Conservation (phyloP, 2,329 filamentous ascomycete species). For the Scedosporium dehoogii region DNA sequence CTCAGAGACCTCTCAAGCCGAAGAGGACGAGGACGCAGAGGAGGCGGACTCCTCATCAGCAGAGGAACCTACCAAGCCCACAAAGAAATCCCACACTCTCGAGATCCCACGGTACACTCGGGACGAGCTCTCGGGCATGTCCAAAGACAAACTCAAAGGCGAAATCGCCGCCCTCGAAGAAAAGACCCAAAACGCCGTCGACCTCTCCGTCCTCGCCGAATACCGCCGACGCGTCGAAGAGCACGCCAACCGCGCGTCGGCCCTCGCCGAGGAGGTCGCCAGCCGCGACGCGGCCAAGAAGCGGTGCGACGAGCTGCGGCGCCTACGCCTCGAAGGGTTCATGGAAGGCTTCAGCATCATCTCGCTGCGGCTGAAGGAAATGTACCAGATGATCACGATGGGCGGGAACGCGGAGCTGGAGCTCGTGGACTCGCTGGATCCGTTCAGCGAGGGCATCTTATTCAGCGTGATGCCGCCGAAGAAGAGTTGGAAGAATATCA, state of each 20-base stretch:
- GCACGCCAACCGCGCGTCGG: conserved; percentile 69
- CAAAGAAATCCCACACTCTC: conserved; percentile 22
- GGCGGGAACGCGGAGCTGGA: conserved; percentile 96
- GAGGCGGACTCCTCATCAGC: conserved; percentile 8
- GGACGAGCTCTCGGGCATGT: conserved; percentile 59
- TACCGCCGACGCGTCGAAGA: conserved; percentile 82
- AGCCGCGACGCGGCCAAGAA: conserved; percentile 83
- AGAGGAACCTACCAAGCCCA: conserved; percentile 8
- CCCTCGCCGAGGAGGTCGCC: conserved; percentile 67
- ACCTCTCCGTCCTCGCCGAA: conserved; percentile 79
- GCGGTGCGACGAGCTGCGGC: conserved; percentile 83
- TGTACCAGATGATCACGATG: conserved; percentile 99
- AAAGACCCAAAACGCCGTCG: conserved; percentile 76
- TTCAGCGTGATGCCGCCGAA: conserved; percentile 99
- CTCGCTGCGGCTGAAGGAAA: conserved; percentile 90
- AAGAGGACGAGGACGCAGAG: conserved; percentile 18
- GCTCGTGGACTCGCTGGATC: conserved; percentile 89
- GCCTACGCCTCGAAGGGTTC: conserved; percentile 86
- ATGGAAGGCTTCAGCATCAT: conserved; percentile 97
- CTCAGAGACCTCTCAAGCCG: conserved; percentile 1
- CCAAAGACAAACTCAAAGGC: conserved; percentile 48
- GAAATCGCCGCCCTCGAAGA: conserved; percentile 55
- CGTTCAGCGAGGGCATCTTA: conserved; percentile 91
- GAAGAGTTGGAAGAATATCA: conserved; percentile 99
- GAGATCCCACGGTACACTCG: conserved; percentile 70